Evolutionary conservation across 1,139 yeast genomes (phyloP), one percentile per base, ranked within the genome.

Genomic region (Yamadazyma taylorii): DNA sequence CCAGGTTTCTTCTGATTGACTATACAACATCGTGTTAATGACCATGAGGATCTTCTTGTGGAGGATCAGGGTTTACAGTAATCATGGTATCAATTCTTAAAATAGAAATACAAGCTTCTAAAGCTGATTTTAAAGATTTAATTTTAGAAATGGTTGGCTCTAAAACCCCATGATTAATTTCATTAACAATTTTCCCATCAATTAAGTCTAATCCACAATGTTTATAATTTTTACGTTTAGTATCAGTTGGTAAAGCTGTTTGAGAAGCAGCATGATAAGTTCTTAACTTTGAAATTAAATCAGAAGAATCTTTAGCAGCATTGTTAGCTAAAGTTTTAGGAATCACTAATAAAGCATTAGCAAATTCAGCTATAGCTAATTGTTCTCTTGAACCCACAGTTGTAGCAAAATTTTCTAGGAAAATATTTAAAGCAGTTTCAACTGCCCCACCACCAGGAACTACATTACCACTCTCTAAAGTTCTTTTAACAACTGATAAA

Each of bases 401-500:
- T 8, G 98, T 92, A 32, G 98, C 98, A 63, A 94, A 92, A 61
- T 88, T 92, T 64, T 94, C 98, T 59, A 94, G 75, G 61, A 88
- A 94, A 41, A 94, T 89, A 68, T 89, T 90, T 53, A 94, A 76
- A 9, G 98, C 97, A 33, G 96, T 76, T 68, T 94, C 99, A 33
- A 92, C 98, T 16, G 97, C 96, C 46, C 99, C 99, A 47, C 98
- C 99, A 41, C 99, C 99, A 33, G 98, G 97, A 8, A 94, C 98
- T 40, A 94, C 94, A 49, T 78, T 68, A 12, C 97, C 97, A 55
- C 94, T 81, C 66, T 94, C 99, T 51, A 94, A 77, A 13, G 98
- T 89, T 61, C 98, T 82, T 70, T 94, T 94, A 33, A 94, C 96
- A 27, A 92, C 98, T 33, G 90, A 83, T 51, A 94, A 73, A 1